These are phyloP conservation scores for Trichoderma erinaceum DNA, from an alignment of 495 filamentous ascomycete species.

Conservation along the genomic window DNA sequence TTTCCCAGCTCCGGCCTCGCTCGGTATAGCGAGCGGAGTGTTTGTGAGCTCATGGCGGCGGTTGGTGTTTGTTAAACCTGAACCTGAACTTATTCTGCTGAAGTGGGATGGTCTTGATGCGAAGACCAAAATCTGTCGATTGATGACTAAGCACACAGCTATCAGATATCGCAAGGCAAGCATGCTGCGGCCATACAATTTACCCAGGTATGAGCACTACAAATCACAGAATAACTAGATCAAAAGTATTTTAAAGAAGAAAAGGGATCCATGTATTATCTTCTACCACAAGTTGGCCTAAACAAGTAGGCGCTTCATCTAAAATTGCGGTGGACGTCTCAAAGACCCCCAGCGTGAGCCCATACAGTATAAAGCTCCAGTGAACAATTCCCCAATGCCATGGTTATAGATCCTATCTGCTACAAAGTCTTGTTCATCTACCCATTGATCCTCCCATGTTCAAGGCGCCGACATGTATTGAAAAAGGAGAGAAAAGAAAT, in stretches of 20 bases:
- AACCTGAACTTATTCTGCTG: background rate
- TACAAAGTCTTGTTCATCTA: background rate
- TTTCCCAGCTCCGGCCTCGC: conserved; percentile 2
- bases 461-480: background rate
- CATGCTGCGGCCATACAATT: background rate
- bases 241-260: background rate
- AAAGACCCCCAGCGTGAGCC: conserved; percentile 1
- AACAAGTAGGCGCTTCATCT: background rate
- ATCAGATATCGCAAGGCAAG: no score
- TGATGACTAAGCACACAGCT: conserved; percentile 3
- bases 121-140: background rate
- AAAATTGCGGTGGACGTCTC: background rate
- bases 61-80: background rate
- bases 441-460: background rate
- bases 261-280: background rate
- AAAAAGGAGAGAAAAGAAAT: background rate
- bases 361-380: background rate
- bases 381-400: background rate
- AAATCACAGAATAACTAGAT: background rate
- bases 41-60: conserved; percentile 2
- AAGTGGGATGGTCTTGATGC: conserved; percentile 5
- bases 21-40: conserved; percentile 14
- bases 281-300: background rate
- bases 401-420: background rate
- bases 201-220: background rate